phyloP scores from a whole-genome alignment of 2,329 filamentous ascomycete genomes.

The Epichloe sibirici region DNA sequence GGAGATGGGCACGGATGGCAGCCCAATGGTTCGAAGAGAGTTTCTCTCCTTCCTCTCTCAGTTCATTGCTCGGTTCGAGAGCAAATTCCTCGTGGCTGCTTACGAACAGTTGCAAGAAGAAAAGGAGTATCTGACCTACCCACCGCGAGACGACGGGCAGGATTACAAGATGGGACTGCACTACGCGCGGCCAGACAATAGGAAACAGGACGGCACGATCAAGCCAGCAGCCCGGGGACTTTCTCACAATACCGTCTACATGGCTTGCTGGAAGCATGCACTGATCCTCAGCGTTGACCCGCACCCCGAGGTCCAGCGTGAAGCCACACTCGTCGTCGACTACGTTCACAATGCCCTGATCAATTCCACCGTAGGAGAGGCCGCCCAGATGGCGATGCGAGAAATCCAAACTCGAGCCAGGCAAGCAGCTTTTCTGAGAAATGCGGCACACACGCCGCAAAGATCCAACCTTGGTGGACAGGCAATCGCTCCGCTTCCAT shows the following conservation, averaged over 20 bases:
- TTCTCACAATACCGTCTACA: constrained; percentile 82
- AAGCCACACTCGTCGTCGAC: constrained; percentile 77
- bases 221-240: constrained; percentile 45
- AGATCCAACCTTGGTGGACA: constrained; percentile 29
- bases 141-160: constrained; percentile 42
- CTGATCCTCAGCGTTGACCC: constrained; percentile 87
- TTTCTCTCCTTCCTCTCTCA: constrained; percentile 86
- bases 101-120: constrained; percentile 87
- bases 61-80: constrained; percentile 81
- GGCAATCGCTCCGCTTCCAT: constrained; percentile 33
- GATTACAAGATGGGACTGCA: constrained; percentile 52
- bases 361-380: constrained; percentile 59
- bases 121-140: constrained; percentile 50
- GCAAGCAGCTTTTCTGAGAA: constrained; percentile 32
- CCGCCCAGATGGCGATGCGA: constrained; percentile 60
- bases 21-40: constrained; percentile 87
- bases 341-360: constrained; percentile 69
- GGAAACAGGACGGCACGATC: constrained; percentile 45
- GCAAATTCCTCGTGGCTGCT: constrained; percentile 81
- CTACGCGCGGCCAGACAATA: constrained; percentile 43
- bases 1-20: constrained; percentile 87
- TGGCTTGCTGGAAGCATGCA: constrained; percentile 87
- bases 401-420: constrained; percentile 50
- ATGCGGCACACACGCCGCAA: constrained; percentile 28
- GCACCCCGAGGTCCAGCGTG: constrained; percentile 81